Percentiles rank a stretch among this genome's conserved stretches.
Conservation (phyloP, 164 flowering plant species). For the Umbellularia californica region DNA sequence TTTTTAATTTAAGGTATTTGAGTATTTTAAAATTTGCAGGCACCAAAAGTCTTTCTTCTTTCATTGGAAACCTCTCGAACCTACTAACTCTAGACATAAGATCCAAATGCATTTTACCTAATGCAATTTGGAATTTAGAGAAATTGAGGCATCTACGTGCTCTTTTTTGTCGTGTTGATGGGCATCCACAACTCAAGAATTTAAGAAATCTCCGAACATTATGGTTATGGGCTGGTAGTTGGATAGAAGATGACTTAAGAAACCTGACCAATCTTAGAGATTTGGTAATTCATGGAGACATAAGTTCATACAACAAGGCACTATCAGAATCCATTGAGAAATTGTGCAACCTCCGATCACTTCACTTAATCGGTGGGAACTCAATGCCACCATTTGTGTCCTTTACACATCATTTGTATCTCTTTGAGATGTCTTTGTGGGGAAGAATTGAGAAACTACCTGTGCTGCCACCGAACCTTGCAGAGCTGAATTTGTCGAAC, state of each 20-base stretch:
- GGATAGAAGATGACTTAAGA: not conserved
- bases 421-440: not conserved
- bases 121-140: not conserved
- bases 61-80: not conserved
- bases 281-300: not conserved
- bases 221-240: not conserved
- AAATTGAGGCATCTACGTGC: not conserved
- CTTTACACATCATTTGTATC: not conserved
- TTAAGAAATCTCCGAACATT: not conserved
- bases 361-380: rapidly evolving
- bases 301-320: not conserved
- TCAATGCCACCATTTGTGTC: not conserved
- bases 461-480: not conserved
- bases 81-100: not conserved
- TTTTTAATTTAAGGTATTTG: not conserved
- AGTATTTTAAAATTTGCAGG: not conserved
- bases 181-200: not conserved
- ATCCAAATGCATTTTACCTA: not conserved
- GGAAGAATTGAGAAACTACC: not conserved
- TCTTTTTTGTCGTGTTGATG: too few relatives aligned
- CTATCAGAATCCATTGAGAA: not conserved
- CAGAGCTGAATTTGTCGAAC: not conserved
- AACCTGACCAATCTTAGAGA: not conserved
- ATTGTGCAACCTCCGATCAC: not conserved
- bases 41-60: not conserved